Percentiles rank a stretch among this genome's conserved stretches.
phyloP scores from a whole-genome alignment of 192 early-diverging fungal genomes.

The Podila clonocystis region DNA sequence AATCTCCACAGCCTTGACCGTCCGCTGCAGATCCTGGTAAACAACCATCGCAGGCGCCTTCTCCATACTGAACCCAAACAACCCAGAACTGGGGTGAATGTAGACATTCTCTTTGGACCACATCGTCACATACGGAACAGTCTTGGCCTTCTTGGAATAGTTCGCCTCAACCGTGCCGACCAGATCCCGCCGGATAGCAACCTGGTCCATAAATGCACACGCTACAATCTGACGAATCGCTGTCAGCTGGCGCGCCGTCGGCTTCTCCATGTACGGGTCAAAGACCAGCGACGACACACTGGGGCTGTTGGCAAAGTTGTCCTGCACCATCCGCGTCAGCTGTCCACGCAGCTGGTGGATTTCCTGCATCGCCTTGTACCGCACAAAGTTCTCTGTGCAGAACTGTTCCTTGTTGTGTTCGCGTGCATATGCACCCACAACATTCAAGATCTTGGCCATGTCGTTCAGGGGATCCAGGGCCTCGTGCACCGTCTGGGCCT shows the following conservation, averaged over 20 bases:
- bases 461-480: constrained; percentile 87
- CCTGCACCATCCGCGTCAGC: constrained; percentile 76
- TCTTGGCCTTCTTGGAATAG: constrained; percentile 55
- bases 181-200: constrained; percentile 90
- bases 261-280: constrained; percentile 48
- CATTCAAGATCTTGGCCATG: constrained; percentile 83
- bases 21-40: constrained; percentile 74
- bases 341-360: constrained; percentile 81
- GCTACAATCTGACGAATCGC: constrained; percentile 89
- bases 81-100: constrained; percentile 76
- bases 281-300: constrained; percentile 32
- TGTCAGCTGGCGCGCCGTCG: constrained; percentile 68
- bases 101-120: constrained; percentile 80
- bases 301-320: constrained; percentile 62
- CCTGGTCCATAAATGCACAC: constrained; percentile 90
- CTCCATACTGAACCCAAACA: constrained; percentile 61
- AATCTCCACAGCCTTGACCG: constrained; percentile 55
- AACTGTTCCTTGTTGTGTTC: constrained; percentile 72
- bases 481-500: constrained; percentile 77
- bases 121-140: constrained; percentile 74
- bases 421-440: constrained; percentile 90
- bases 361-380: constrained; percentile 77
- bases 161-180: constrained; percentile 65
- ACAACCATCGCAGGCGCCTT: constrained; percentile 77
- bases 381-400: constrained; percentile 85